Evolutionary conservation across 2,329 filamentous ascomycete genomes (phyloP), one percentile per base, ranked within the genome.

Genomic region (Calycina herbarum): DNA sequence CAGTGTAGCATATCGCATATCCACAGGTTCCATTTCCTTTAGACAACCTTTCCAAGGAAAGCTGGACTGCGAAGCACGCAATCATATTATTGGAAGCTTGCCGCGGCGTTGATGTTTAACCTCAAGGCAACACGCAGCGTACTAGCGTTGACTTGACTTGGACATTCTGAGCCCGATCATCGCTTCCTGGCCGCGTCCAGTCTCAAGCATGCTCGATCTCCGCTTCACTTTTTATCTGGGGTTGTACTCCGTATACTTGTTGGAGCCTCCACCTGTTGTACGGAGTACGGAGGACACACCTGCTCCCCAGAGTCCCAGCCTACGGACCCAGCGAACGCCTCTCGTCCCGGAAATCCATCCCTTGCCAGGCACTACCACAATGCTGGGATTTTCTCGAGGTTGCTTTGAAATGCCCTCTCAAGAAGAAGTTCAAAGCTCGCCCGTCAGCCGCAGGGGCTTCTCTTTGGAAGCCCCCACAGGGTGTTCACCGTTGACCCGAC

Each of bases 81-180:
- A 6, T 38, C 35, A 38, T 38, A 38, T 10, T 11, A 48, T 48
- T 20, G n/a, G 20, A 20, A 24, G 45, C 6, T 2, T 48, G 45
- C 45, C 45, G 40, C 40, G 40, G 13, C 40, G 40, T n/a, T 45
- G 40, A 13, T 48, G 45, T 48, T 48, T 24, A 48, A 48, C 45
- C 7, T 48, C 20, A n/a, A 20, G n/a, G 45, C 45, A 20, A 48
- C 5, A 20, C 45, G 8, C 40, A 20, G 40, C 40, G 40, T 17
- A n/a, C 40, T 45, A 45, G 15, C 40, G 20, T 20, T 20, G 20
- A 20, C 40, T 45, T 45, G 40, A 71, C 71, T 88, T 87, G 0
- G 83, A 82, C 40, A 51, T 81, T 67, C 87, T 87, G 59, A 94
- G 81, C 82, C 91, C 90, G 1, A 93, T 80, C 77, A 93, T 90